Base-by-base conservation (phyloP, 2,329 filamentous ascomycete genomes). In the Epichloe hybrida region DNA sequence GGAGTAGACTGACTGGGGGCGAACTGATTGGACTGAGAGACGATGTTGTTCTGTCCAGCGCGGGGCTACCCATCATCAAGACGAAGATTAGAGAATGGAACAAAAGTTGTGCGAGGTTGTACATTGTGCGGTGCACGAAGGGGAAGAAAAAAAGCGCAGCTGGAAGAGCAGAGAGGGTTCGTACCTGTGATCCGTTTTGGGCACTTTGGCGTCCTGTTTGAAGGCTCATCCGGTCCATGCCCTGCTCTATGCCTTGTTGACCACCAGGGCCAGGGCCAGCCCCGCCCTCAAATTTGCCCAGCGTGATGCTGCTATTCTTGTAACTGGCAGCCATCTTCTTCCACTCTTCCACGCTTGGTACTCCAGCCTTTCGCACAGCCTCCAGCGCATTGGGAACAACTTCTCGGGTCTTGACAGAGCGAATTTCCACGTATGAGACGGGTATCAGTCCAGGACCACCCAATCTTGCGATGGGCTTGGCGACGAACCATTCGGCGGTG, bases 291-390 rank as follows among this genome's bases (percentile, higher is more conserved):
- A 94, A 91, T 68, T 91, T 95, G 58, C 93, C 93, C 41, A 98
- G 73, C 0, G 89, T 91, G 64, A 98, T 97, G 69, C 93, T 97
- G 66, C 90, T 95, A 66, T 97, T 96, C 74, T 98, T 98, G 71
- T 98, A 98, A 56, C 96, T 91, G 51, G 91, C 91, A 0, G 93
- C 90, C 88, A 96, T 96, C 71, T 94, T 95, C 74, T 98, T 98
- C 93, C 93, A 98, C 62, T 98, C 93, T 64, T 98, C 93, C 3
- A 98, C 93, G 61, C 84, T 85, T 12, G 93, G 93, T 7, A 98
- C 90, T 20, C 91, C 90, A 2, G 93, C 93, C 59, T 84, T 83
- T 59, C 81, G 80, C 51, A 98, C 88, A 1, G 93, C 91, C 35
- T 90, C 90, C 27, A 86, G 75, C 0, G 91, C 81, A 65, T 97